Percentiles rank a stretch among this genome's conserved stretches.
These are phyloP conservation scores for Hymenoscyphus repandus DNA, from an alignment of 2,329 filamentous ascomycete genomes.

Conservation along the genomic window DNA sequence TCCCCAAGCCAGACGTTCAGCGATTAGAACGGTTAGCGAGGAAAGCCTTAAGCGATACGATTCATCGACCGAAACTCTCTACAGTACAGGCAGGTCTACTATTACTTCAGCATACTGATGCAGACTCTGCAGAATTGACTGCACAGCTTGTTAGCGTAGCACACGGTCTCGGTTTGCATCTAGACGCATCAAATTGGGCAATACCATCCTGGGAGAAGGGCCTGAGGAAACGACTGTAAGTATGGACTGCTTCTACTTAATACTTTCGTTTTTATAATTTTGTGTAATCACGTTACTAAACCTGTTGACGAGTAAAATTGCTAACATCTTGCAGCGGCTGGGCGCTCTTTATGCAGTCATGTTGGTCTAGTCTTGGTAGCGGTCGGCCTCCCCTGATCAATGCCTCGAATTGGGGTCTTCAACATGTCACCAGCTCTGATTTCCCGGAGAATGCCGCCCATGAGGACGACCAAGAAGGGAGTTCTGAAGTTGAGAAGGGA, in stretches of 20 bases:
- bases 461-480: constrained; percentile 31
- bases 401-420: constrained; percentile 50
- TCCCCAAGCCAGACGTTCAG: constrained; percentile 37
- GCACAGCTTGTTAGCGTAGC: constrained; percentile 48
- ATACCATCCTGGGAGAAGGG: constrained; percentile 60
- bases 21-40: constrained; percentile 37
- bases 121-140: constrained; percentile 30
- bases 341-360: constrained; percentile 62
- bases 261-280: too few species aligned
- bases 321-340: constrained; percentile 38
- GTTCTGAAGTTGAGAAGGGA: constrained; percentile 40
- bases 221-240: constrained; percentile 47
- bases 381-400: constrained; percentile 52
- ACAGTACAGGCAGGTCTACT: constrained; percentile 51
- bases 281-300: too few species aligned
- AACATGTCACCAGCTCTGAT: constrained; percentile 38
- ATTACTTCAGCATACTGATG: constrained; percentile 40
- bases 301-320: too few species aligned
- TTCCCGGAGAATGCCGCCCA: constrained; percentile 34
- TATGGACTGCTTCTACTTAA: too few species aligned
- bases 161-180: constrained; percentile 53
- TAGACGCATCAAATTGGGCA: constrained; percentile 57
- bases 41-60: constrained; percentile 41
- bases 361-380: constrained; percentile 53
- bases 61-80: constrained; percentile 48